Evolutionary conservation across 139 green algal genomes (phyloP), one percentile per base, ranked within the genome.

Genomic region (Parachlorella kessleri): DNA sequence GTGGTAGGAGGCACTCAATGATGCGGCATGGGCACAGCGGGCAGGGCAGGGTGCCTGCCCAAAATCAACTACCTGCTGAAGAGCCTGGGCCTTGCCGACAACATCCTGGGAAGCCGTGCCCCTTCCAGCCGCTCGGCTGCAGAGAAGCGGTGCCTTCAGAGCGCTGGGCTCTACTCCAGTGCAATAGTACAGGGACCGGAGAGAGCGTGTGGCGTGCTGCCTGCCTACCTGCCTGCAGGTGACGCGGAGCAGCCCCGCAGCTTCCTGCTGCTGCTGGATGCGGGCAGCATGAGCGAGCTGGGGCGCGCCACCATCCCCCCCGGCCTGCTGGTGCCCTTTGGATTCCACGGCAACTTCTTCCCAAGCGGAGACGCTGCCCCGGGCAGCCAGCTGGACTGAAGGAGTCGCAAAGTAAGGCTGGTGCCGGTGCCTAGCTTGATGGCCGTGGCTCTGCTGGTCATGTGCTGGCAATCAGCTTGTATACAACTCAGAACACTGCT

Each of bases 181-280:
- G n/a, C n/a, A n/a, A n/a, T n/a, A n/a, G n/a, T n/a, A n/a, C n/a
- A n/a, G n/a, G n/a, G n/a, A n/a, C n/a, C n/a, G n/a, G n/a, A n/a
- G n/a, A n/a, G n/a, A n/a, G n/a, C n/a, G n/a, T n/a, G n/a, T n/a
- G n/a, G n/a, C n/a, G n/a, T n/a, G n/a, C n/a, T n/a, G n/a, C n/a
- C n/a, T n/a, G n/a, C n/a, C n/a, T n/a, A n/a, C n/a, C n/a, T n/a
- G n/a, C n/a, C n/a, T 18, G 48, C 48, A 59, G 48, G 48, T 59
- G 48, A 14, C 48, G 48, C 48, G 14, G 48, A n/a, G n/a, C n/a
- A n/a, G n/a, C n/a, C 48, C 48, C 14, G 14, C n/a, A 73, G 69
- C 55, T 82, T 72, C 37, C 36, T 82, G 38, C 55, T 82, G 37
- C 6, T 78, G 38, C 77, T 82, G n/a, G 69, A 82, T 55, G 77